A percentile compares a stretch with the other conserved stretches of the same genome.
Conservation (phyloP, 306 rosid species). For the Potentilla sterilis region DNA sequence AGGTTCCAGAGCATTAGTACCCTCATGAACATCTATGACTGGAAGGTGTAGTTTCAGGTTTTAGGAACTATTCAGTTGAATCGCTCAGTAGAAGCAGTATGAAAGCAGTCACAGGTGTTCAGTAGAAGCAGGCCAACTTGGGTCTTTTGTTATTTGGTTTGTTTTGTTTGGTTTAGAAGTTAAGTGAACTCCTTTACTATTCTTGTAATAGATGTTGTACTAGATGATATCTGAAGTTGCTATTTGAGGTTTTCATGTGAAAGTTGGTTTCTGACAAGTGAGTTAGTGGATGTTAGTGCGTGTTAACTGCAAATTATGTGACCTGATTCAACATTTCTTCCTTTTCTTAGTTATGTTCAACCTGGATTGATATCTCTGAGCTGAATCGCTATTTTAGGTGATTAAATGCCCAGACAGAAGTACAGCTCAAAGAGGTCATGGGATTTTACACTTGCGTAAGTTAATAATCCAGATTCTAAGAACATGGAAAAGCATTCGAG, state of each 20-base stretch:
- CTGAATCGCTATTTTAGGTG: neutral
- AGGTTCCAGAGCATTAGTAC: neutral
- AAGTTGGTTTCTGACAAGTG: neutral
- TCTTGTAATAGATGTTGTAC: constrained; percentile 10
- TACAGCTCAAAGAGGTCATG: neutral
- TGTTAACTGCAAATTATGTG: neutral
- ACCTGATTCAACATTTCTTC: neutral
- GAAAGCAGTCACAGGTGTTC: constrained; percentile 2
- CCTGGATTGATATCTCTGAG: neutral
- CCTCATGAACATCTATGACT: constrained; percentile 21
- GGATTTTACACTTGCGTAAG: neutral
- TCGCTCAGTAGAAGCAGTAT: constrained; percentile 8
- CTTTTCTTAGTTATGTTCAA: neutral
- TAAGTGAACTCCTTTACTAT: constrained; percentile 14
- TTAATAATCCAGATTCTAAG: neutral
- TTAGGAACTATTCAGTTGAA: constrained; percentile 22
- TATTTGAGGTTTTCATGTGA: neutral
- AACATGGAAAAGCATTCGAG: neutral
- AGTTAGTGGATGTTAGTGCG: neutral
- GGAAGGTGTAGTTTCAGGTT: constrained; percentile 6
- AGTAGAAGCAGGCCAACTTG: constrained; percentile 10
- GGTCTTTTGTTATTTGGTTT: neutral
- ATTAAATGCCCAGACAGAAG: neutral
- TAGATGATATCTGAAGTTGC: neutral
- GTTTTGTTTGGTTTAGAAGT: neutral